phyloP scores from a whole-genome alignment of 1,284 basidiomycete species.

The Clitocybe nebularis region DNA sequence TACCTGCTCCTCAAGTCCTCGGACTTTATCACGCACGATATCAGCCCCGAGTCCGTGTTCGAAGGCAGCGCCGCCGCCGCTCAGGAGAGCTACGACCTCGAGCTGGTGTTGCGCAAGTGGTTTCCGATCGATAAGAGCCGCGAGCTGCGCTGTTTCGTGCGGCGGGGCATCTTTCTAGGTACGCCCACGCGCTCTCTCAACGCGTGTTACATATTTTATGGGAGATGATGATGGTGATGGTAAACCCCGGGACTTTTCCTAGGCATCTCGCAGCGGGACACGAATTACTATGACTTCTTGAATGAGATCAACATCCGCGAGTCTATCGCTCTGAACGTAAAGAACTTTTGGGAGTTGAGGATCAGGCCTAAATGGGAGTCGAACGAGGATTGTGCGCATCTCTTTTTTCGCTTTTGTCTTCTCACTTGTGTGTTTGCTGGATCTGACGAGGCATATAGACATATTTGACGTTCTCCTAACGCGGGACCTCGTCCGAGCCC shows the following conservation, averaged over 20 bases:
- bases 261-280: slow-evolving; percentile 90
- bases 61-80: slow-evolving; percentile 42
- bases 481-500: slow-evolving; percentile 68
- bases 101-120: slow-evolving; percentile 93
- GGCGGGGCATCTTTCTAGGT: slow-evolving; percentile 70
- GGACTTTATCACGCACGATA: slow-evolving; percentile 85
- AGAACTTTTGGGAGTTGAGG: slow-evolving; percentile 64
- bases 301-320: slow-evolving; percentile 54
- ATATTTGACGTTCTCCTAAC: slow-evolving; percentile 86
- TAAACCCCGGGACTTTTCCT: slow-evolving; percentile 1
- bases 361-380: slow-evolving; percentile 57
- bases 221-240: background rate
- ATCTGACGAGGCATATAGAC: slow-evolving; percentile 43
- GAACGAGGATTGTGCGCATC: slow-evolving; percentile 64
- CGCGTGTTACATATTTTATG: too few species aligned
- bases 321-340: slow-evolving; percentile 53
- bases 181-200: slow-evolving; percentile 25
- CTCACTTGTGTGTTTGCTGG: slow-evolving; percentile 1
- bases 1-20: slow-evolving; percentile 93
- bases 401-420: slow-evolving; percentile 6
- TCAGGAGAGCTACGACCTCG: slow-evolving; percentile 51
- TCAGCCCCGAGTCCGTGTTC: slow-evolving; percentile 60
- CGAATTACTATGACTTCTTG: slow-evolving; percentile 86
- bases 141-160: slow-evolving; percentile 87
- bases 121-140: slow-evolving; percentile 80